Evolutionary conservation across 768 basidiomycete species (phyloP), one percentile per base, ranked within the genome.

Genomic region (Galerina sulciceps): DNA sequence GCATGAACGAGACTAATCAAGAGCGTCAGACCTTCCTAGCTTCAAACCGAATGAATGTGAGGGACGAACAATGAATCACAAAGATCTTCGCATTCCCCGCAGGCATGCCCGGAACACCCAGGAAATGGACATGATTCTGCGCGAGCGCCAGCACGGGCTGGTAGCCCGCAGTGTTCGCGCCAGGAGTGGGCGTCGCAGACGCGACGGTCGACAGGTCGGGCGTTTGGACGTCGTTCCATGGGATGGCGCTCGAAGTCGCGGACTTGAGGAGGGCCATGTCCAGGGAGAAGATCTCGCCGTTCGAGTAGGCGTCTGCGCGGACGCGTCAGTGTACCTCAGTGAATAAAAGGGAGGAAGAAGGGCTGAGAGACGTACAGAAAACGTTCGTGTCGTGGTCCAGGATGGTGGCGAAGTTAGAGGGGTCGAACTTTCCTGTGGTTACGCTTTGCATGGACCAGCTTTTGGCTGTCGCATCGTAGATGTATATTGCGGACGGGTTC

Each of bases 351-450:
- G 8, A 58, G 14, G 49, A 35, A 52, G 26, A 11, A 53, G 4
- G 37, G 31, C 22, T 18, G 45, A 53, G 43, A 52, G 52, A 73
- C 80, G 62, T 71, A 90, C 89, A 95, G 75, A 97, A 89, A 59
- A 89, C 86, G 61, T 96, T 95, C 49, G 95, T 98, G 72, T 98
- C 95, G 63, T 96, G 95, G 75, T 98, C 95, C 35, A 98, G 82
- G 60, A 96, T 87, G 23, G 90, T 84, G 23, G 77, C 80, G 66
- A 87, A 89, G 17, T 84, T 82, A 2, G 79, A 71, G 4, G 85
- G 81, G 70, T 94, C 86, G 64, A 90, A 88, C 53, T 72, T 72
- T 36, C 80, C 81, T 0, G 80, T 65, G 5, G 75, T 81, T 14
- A 82, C 81, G 2, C 77, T 63, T 69, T 98, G 95, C 2, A 82